Conservation (phyloP, 352 stramenopile species). For the Blastocystis sp. region DNA sequence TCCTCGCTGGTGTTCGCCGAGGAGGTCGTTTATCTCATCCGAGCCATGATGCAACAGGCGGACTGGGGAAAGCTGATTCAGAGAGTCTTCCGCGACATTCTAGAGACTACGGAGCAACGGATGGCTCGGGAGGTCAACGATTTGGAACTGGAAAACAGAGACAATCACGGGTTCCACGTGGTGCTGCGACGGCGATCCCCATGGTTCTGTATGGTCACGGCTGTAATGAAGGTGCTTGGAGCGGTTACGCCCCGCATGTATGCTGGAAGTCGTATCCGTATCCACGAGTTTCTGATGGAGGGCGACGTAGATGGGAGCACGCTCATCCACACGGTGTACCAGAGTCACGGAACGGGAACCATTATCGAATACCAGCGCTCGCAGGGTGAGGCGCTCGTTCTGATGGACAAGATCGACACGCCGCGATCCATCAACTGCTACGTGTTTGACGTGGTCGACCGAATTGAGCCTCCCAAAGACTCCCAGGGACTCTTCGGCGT, state of each 20-base stretch:
- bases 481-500: neutral
- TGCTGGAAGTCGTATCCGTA: slow-evolving; percentile 44
- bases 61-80: slow-evolving; percentile 11
- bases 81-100: neutral
- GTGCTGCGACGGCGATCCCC: neutral
- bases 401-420: slow-evolving; percentile 44
- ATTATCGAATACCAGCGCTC: slow-evolving; percentile 45
- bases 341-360: slow-evolving; percentile 39
- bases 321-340: slow-evolving; percentile 36
- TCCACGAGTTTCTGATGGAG: slow-evolving; percentile 53
- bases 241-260: slow-evolving; percentile 52
- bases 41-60: neutral
- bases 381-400: slow-evolving; percentile 36
- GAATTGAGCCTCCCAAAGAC: neutral
- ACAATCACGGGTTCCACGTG: slow-evolving; percentile 47
- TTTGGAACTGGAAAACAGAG: neutral
- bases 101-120: neutral
- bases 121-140: neutral
- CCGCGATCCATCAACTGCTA: slow-evolving; percentile 35
- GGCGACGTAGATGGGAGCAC: slow-evolving; percentile 26
- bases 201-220: slow-evolving; percentile 25
- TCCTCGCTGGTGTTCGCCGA: slow-evolving; percentile 47
- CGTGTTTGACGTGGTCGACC: slow-evolving; percentile 50
- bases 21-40: slow-evolving; percentile 40
- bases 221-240: slow-evolving; percentile 47